phyloP scores from a whole-genome alignment of 192 early-diverging fungal species.

The Coemansia sp. region DNA sequence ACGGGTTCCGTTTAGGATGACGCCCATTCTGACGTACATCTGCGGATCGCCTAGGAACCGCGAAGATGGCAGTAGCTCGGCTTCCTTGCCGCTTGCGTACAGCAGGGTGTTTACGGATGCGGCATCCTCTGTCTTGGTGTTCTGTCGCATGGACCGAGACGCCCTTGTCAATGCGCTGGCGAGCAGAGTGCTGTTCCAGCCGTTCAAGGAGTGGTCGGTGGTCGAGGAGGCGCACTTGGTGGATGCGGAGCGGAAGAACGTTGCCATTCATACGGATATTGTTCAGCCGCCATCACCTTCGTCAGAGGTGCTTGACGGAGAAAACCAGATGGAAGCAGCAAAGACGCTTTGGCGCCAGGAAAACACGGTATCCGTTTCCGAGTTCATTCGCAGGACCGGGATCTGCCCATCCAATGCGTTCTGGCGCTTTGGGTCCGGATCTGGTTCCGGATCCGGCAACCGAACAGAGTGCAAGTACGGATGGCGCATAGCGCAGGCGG shows the following conservation, averaged over 20 bases:
- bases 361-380: background rate
- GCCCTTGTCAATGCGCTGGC: conserved; percentile 23
- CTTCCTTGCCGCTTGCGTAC: conserved; percentile 15
- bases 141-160: conserved; percentile 38
- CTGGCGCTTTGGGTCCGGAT: conserved; percentile 7
- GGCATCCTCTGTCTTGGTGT: conserved; percentile 13
- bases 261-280: background rate
- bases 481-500: conserved; percentile 38
- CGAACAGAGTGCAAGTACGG: conserved; percentile 27
- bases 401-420: conserved; percentile 38
- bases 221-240: conserved; percentile 28
- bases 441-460: background rate
- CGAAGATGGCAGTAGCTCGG: background rate
- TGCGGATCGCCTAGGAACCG: conserved; percentile 17
- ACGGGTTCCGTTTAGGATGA: conserved; percentile 75
- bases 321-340: background rate
- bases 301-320: background rate
- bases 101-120: conserved; percentile 22
- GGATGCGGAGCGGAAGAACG: background rate
- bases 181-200: conserved; percentile 19
- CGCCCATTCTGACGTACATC: conserved; percentile 51
- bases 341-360: background rate
- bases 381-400: conserved; percentile 22
- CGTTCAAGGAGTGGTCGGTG: conserved; percentile 41
- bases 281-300: background rate